Conservation (phyloP, 305 asterid species). For the Coffea humblotiana region DNA sequence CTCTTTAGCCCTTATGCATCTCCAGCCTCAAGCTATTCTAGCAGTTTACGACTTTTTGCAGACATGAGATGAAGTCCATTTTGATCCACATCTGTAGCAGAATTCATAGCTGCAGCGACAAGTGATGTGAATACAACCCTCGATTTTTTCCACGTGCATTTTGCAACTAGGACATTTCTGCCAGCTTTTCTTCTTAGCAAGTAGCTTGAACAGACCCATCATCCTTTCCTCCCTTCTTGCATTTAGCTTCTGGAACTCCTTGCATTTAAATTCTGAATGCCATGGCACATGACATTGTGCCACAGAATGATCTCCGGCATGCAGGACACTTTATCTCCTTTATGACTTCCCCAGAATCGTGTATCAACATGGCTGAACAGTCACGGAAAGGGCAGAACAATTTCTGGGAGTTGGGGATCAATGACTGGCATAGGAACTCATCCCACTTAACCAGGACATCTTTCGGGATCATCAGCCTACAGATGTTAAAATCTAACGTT, state of each 20-base stretch:
- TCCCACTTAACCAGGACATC: constrained; percentile 54
- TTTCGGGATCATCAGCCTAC: constrained; percentile 47
- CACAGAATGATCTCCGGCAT: constrained; percentile 67
- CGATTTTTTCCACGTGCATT: constrained; percentile 54
- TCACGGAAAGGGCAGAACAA: constrained; percentile 62
- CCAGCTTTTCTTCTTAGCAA: constrained; percentile 75
- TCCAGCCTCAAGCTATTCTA: neutral
- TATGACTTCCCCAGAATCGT: constrained; percentile 36
- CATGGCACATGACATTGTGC: constrained; percentile 59
- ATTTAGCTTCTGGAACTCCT: constrained; percentile 51
- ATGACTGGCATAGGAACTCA: constrained; percentile 51
- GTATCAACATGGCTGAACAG: constrained; percentile 59
- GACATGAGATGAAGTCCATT: constrained; percentile 46
- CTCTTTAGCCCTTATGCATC: neutral
- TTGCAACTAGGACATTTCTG: constrained; percentile 71
- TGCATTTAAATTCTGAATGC: constrained; percentile 64
- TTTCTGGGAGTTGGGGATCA: constrained; percentile 58
- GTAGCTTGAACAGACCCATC: constrained; percentile 44
- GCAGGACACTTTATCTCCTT: constrained; percentile 34
- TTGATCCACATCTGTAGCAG: constrained; percentile 60
- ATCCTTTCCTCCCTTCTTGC: constrained; percentile 28
- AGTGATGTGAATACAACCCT: constrained; percentile 62
- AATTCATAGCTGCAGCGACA: constrained; percentile 62
- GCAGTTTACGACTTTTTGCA: constrained; percentile 18
- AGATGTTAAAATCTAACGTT: constrained; percentile 35